phyloP scores from a whole-genome alignment of 345 rosid genomes.

The Bruguiera parviflora region DNA sequence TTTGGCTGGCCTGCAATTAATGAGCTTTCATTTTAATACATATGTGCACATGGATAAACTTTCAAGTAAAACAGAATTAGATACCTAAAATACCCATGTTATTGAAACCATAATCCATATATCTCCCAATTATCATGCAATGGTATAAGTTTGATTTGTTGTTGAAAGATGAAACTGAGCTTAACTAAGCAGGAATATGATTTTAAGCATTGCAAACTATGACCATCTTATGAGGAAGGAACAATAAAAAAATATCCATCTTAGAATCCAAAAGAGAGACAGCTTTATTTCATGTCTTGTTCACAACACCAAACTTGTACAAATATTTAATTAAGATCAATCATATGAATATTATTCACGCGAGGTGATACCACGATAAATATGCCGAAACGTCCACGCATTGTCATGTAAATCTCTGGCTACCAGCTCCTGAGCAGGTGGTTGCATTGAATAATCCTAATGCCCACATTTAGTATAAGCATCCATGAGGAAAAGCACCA shows the following conservation, averaged over 20 bases:
- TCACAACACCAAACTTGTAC: neutral
- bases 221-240: neutral
- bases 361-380: constrained; percentile 48
- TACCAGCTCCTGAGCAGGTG: constrained; percentile 57
- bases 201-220: neutral
- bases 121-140: too few species aligned
- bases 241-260: neutral
- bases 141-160: neutral
- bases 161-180: neutral
- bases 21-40: constrained; percentile 8
- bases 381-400: constrained; percentile 57
- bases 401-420: constrained; percentile 57
- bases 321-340: neutral
- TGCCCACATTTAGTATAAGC: constrained; percentile 18
- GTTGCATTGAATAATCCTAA: constrained; percentile 58
- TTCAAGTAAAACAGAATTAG: too few species aligned
- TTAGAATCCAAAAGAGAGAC: neutral
- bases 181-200: neutral
- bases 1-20: constrained; percentile 77
- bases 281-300: neutral
- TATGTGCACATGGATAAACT: neutral
- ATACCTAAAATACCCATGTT: too few species aligned
- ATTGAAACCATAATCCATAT: too few species aligned
- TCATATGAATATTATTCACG: neutral
- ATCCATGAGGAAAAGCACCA: constrained; percentile 1